Percentiles rank a stretch among this genome's conserved stretches.
These are phyloP conservation scores for Amanita pallidorosea DNA, from an alignment of 768 basidiomycete genomes.

Conservation along the genomic window DNA sequence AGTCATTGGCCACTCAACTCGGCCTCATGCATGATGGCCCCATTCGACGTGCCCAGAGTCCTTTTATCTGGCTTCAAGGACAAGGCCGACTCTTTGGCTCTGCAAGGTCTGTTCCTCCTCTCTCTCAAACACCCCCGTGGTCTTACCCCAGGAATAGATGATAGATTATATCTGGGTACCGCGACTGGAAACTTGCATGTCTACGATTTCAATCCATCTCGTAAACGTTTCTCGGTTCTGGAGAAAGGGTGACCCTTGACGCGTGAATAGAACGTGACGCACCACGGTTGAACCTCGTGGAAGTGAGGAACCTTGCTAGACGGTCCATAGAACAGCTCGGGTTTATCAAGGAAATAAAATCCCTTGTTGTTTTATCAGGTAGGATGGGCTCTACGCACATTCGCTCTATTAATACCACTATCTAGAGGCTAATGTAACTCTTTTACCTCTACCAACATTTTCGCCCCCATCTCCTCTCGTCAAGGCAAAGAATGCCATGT, in stretches of 20 bases:
- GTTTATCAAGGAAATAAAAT: constrained; percentile 76
- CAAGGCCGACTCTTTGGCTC: constrained; percentile 28
- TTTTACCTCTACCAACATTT: constrained; percentile 69
- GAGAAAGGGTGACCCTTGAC: background rate
- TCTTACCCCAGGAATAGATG: constrained; percentile 24
- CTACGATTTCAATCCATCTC: constrained; percentile 32
- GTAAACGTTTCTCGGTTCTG: constrained; percentile 19
- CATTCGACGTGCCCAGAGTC: constrained; percentile 19
- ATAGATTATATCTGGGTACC: constrained; percentile 55
- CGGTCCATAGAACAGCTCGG: constrained; percentile 83
- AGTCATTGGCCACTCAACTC: too few relatives aligned
- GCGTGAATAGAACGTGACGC: constrained; percentile 20
- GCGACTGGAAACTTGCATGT: constrained; percentile 43
- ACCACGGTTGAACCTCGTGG: constrained; percentile 32
- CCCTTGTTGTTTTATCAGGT: constrained; percentile 82
- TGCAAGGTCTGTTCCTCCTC: constrained; percentile 25
- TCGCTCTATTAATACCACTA: constrained; percentile 62
- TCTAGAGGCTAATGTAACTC: constrained; percentile 59
- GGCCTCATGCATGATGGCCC: constrained; percentile 14
- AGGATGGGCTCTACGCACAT: constrained; percentile 50
- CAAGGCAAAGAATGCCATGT: constrained; percentile 74
- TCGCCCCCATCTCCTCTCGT: constrained; percentile 59
- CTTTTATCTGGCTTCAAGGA: constrained; percentile 32
- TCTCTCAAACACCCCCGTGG: background rate
- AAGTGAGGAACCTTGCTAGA: constrained; percentile 51